Percentiles rank a stretch among this genome's conserved stretches.
These are phyloP conservation scores for Podospora bellae-mahoneyi DNA, from an alignment of 495 filamentous ascomycete species.

Conservation along the genomic window DNA sequence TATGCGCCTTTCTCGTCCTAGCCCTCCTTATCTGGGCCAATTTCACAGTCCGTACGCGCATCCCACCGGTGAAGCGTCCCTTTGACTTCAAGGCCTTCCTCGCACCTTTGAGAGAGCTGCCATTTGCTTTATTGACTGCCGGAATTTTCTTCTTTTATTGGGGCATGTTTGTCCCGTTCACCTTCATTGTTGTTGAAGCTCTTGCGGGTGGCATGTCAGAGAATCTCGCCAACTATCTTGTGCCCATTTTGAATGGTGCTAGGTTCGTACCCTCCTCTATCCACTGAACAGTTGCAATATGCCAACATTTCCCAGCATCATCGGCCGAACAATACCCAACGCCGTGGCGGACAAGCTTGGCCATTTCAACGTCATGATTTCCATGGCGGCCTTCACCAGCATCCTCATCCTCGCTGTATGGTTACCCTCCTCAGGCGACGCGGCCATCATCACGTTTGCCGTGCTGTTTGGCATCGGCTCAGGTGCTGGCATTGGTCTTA, in stretches of 20 bases:
- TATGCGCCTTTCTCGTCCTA: slow-evolving; percentile 60
- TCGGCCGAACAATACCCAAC: neutral
- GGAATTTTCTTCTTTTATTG: slow-evolving; percentile 48
- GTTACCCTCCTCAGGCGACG: slow-evolving; percentile 50
- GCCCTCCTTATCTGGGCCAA: slow-evolving; percentile 52
- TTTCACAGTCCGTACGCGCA: slow-evolving; percentile 21
- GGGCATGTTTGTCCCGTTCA: slow-evolving; percentile 61
- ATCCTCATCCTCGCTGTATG: slow-evolving; percentile 61
- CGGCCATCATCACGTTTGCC: slow-evolving; percentile 57
- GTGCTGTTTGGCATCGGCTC: slow-evolving; percentile 59
- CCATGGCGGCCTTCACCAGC: slow-evolving; percentile 50
- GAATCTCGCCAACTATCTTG: slow-evolving; percentile 53
- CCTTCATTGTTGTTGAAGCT: slow-evolving; percentile 59
- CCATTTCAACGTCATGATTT: slow-evolving; percentile 56
- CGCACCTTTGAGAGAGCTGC: slow-evolving; percentile 42
- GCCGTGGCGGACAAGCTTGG: slow-evolving; percentile 59
- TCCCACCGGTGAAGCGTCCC: slow-evolving; percentile 21
- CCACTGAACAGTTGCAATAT: slow-evolving; percentile 13
- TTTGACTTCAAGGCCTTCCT: slow-evolving; percentile 1
- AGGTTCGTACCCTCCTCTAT: slow-evolving; percentile 49
- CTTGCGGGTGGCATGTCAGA: slow-evolving; percentile 50
- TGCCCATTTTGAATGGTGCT: slow-evolving; percentile 60
- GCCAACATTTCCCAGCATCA: neutral
- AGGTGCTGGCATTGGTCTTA: slow-evolving; percentile 27
- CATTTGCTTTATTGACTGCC: slow-evolving; percentile 20